phyloP scores from a whole-genome alignment of 371 early-diverging fungal species.

The Mucor velutinosus region DNA sequence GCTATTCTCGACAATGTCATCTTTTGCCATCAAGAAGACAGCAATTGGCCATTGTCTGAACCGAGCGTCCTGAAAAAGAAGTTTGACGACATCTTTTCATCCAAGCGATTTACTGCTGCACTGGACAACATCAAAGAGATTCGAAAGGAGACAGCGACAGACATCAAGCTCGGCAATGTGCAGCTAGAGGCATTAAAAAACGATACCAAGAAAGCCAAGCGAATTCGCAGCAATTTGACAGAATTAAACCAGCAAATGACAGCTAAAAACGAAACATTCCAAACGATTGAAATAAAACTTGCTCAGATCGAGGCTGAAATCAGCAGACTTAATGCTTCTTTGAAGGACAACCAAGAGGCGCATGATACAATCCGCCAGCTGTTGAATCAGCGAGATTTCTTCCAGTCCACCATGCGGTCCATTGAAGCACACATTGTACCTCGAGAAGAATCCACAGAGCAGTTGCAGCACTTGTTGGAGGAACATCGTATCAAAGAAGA shows the following conservation, averaged over 20 bases:
- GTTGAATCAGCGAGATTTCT: slow-evolving; percentile 44
- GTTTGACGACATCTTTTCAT: slow-evolving; percentile 99
- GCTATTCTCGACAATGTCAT: slow-evolving; percentile 98
- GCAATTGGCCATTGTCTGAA: slow-evolving; percentile 97
- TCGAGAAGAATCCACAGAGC: slow-evolving; percentile 56
- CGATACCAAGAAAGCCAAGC: slow-evolving; percentile 76
- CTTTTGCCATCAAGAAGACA: slow-evolving; percentile 99
- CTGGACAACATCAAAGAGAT: slow-evolving; percentile 81
- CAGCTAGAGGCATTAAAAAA: slow-evolving; percentile 69
- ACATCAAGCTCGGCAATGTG: slow-evolving; percentile 68
- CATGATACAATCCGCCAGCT: slow-evolving; percentile 39
- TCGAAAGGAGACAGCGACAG: slow-evolving; percentile 71
- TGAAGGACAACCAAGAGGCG: slow-evolving; percentile 40
- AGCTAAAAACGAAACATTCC: slow-evolving; percentile 13
- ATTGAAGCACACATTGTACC: slow-evolving; percentile 48
- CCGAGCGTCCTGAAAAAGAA: slow-evolving; percentile 93
- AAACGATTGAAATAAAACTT: slow-evolving; percentile 36
- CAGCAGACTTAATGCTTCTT: slow-evolving; percentile 14
- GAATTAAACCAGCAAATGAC: slow-evolving; percentile 37
- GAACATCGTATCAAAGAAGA: slow-evolving; percentile 13
- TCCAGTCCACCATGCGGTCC: slow-evolving; percentile 41
- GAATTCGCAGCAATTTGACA: slow-evolving; percentile 43
- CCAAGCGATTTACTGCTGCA: slow-evolving; percentile 93
- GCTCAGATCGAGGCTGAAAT: slow-evolving; percentile 48
- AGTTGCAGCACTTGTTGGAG: slow-evolving; percentile 49